A percentile compares a stretch with the other conserved stretches of the same genome.
Conservation (phyloP, 371 early-diverging fungal genomes). For the Dinochytrium kinnereticum region DNA sequence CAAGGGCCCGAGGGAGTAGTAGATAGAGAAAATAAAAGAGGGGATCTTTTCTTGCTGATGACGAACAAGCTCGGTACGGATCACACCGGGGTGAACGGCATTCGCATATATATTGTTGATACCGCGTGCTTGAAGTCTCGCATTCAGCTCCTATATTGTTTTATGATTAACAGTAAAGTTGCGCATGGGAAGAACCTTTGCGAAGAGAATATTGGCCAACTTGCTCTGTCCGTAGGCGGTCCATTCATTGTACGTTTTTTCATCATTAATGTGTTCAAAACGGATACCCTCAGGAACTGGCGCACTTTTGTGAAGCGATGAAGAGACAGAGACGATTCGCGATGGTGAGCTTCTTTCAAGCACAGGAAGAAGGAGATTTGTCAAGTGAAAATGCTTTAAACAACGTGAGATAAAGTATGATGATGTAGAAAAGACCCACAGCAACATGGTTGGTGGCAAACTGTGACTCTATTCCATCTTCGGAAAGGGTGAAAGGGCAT, state of each 20-base stretch:
- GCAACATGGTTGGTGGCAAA: constrained; percentile 82
- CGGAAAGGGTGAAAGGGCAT: constrained; percentile 63
- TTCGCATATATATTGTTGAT: constrained; percentile 42
- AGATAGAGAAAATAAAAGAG: constrained; percentile 5
- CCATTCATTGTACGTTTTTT: constrained; percentile 28
- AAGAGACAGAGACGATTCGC: constrained; percentile 64
- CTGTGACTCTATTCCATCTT: constrained; percentile 80
- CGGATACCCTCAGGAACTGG: constrained; percentile 36
- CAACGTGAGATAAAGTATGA: constrained; percentile 20
- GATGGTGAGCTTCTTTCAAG: constrained; percentile 48
- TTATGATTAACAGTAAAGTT: too few relatives aligned
- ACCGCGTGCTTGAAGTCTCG: constrained; percentile 50
- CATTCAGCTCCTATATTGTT: constrained; percentile 49
- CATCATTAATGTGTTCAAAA: constrained; percentile 44
- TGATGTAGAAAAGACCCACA: constrained; percentile 47
- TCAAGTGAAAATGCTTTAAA: too few relatives aligned
- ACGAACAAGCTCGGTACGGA: constrained; percentile 29
- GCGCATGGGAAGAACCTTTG: too few relatives aligned
- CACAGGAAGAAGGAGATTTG: too few relatives aligned
- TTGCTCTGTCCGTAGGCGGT: constrained; percentile 37
- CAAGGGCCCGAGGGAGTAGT: constrained; percentile 9
- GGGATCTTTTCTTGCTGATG: constrained; percentile 9
- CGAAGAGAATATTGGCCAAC: constrained; percentile 18
- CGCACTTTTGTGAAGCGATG: constrained; percentile 48
- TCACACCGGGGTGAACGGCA: constrained; percentile 47